Conservation (phyloP, 352 stramenopile genomes). For the Aphanomyces invadans region DNA sequence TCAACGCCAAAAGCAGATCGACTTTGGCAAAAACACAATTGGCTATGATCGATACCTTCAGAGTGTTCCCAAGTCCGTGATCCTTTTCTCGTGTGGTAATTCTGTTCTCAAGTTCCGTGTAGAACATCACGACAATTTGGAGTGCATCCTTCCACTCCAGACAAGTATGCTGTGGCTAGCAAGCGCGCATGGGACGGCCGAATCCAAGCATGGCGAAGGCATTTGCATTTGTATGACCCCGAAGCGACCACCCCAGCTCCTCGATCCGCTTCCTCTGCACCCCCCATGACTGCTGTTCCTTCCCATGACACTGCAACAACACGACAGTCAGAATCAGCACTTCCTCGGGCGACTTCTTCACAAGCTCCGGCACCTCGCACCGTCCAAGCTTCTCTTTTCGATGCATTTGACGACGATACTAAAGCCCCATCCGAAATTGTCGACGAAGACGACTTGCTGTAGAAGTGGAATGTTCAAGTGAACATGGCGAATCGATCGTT, state of each 20-base stretch:
- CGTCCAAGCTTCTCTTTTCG: conserved; percentile 30
- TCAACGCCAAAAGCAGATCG: conserved; percentile 90
- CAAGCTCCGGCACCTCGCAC: not conserved
- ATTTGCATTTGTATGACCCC: conserved; percentile 75
- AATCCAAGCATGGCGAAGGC: conserved; percentile 68
- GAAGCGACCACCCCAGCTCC: conserved; percentile 4
- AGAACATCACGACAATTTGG: conserved; percentile 41
- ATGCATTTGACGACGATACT: conserved; percentile 40
- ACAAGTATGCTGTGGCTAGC: conserved; percentile 63
- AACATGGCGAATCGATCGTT: too few species aligned
- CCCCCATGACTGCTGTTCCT: too few species aligned
- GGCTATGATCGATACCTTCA: conserved; percentile 84
- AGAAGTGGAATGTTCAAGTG: conserved; percentile 26
- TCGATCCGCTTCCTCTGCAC: not conserved
- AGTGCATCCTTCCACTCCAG: conserved; percentile 66
- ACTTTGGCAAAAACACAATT: conserved; percentile 89
- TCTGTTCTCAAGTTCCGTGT: not conserved
- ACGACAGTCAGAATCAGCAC: not conserved
- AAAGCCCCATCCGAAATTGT: conserved; percentile 33
- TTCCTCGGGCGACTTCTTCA: not conserved
- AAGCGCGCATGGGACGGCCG: conserved; percentile 80
- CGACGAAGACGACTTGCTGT: conserved; percentile 66
- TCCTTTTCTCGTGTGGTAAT: not conserved
- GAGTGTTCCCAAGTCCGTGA: conserved; percentile 42
- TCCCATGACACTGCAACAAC: not conserved